These are phyloP conservation scores for Yamadazyma sp. DNA, from an alignment of 1,139 yeast species.

Conservation along the genomic window DNA sequence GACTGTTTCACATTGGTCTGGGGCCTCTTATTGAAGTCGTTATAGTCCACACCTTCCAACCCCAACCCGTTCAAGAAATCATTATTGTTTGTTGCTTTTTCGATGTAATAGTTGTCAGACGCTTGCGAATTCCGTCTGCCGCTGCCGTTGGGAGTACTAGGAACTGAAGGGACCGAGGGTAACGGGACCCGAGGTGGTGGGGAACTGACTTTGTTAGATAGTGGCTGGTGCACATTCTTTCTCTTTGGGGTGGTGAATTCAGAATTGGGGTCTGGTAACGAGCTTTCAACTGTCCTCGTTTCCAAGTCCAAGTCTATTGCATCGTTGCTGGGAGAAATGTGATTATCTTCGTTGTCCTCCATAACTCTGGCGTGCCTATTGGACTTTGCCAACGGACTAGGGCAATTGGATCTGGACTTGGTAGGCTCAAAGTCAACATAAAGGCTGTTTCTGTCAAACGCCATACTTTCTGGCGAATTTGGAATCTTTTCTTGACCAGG, in stretches of 20 bases:
- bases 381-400: slow-evolving; percentile 46
- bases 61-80: slow-evolving; percentile 39
- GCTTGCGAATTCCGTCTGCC: slow-evolving; percentile 12
- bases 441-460: slow-evolving; percentile 11
- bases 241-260: slow-evolving; percentile 21
- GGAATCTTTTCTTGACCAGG: slow-evolving; percentile 33
- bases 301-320: slow-evolving; percentile 7
- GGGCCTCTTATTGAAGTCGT: slow-evolving; percentile 12
- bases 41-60: slow-evolving; percentile 37
- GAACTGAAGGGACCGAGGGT: slow-evolving; percentile 20
- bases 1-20: slow-evolving; percentile 11
- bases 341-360: slow-evolving; percentile 32
- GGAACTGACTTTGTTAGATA: slow-evolving; percentile 16
- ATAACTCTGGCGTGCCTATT: slow-evolving; percentile 50
- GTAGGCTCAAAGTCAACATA: slow-evolving; percentile 15
- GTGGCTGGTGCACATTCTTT: slow-evolving; percentile 7
- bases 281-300: slow-evolving; percentile 7
- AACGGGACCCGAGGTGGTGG: slow-evolving; percentile 39
- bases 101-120: slow-evolving; percentile 15
- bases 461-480: slow-evolving; percentile 10
- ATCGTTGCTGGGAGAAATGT: slow-evolving; percentile 2
- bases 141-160: slow-evolving; percentile 21
- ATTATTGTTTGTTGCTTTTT: slow-evolving; percentile 18
- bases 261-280: slow-evolving; percentile 12
- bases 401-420: slow-evolving; percentile 25